Base-by-base conservation (phyloP, 2,329 filamentous ascomycete species). In the Fusarium piperis region DNA sequence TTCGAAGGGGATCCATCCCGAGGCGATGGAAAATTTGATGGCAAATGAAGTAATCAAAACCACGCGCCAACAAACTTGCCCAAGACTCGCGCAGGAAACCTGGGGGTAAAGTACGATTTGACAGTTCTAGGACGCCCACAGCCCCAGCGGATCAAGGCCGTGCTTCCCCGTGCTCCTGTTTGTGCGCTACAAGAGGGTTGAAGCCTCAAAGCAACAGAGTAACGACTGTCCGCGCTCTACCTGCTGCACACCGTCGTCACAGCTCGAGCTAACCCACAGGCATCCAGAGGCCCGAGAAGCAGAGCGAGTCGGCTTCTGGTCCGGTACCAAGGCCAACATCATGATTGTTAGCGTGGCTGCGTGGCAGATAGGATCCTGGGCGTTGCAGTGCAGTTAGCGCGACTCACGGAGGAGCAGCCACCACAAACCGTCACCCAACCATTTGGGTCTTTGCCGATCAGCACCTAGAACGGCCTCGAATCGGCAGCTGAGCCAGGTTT, bases 1-100 rank as follows among this genome's bases (percentile, higher is more conserved):
- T 67, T 44, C 67, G 66, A 64, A 77, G 65, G 41, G 65, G 64
- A 63, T 77, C 75, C 75, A 77, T 77, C 32, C 48, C 64, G 52
- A 56, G 41, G 38, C 58, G 23, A 20, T 44, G 38, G 46, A 58
- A 64, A 67, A 67, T 18, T 64, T 55, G 57, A 59, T 44, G 26
- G 53, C 33, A 65, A 53, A 59, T 61, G 58, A 64, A 65, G 36
- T 44, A 56, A 48, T 62, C 41, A 62, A 58, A 56, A 58, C 51
- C 26, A 53, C 56, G 64, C 51, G 64, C 51, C 48, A 70, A 41
- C 38, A 70, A 12, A 55, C 35, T 26, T 33, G 58, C 16, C 35
- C 36, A 52, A 33, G 55, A 64, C 32, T 64, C 39, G 46, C 46
- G 70, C 30, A 65, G 65, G 66, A 59, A 60, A 55, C 59, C 44